Evolutionary conservation across 305 asterid species (phyloP).

Genomic region (Fraxinus greggii): DNA sequence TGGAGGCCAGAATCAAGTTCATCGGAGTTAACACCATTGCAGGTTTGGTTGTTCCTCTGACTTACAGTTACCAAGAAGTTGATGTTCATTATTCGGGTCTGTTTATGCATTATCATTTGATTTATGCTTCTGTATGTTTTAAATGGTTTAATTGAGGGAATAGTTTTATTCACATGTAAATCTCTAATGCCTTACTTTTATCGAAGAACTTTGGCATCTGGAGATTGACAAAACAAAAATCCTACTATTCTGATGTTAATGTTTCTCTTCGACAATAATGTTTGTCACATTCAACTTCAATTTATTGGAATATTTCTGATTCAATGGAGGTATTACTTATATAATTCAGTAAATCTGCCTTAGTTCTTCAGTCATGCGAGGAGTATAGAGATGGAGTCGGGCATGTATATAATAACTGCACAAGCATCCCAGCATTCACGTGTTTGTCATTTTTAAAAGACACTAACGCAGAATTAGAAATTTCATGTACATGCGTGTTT

Average conservation of each 20-base stretch:
- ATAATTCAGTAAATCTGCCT: neutral
- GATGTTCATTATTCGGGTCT: conserved; percentile 1
- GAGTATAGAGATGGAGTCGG: neutral
- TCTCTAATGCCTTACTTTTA: neutral
- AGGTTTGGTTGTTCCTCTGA: conserved; percentile 63
- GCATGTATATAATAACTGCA: neutral
- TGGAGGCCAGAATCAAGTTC: conserved; percentile 67
- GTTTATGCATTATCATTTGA: neutral
- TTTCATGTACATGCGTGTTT: neutral
- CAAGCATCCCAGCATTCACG: neutral
- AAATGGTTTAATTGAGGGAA: neutral
- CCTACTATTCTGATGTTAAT: neutral
- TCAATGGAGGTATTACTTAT: neutral
- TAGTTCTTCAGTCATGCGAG: neutral
- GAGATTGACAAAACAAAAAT: neutral
- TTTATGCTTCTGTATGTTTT: neutral
- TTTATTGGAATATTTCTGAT: neutral
- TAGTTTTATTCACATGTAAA: neutral
- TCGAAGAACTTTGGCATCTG: neutral
- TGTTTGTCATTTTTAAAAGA: neutral
- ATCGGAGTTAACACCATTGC: conserved; percentile 51
- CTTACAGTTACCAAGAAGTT: conserved; percentile 17
- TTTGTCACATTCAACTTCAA: neutral
- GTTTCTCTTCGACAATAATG: neutral
- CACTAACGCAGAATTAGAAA: neutral